Base-by-base conservation (phyloP, 2,329 filamentous ascomycete species). In the Zymoseptoria brevis region DNA sequence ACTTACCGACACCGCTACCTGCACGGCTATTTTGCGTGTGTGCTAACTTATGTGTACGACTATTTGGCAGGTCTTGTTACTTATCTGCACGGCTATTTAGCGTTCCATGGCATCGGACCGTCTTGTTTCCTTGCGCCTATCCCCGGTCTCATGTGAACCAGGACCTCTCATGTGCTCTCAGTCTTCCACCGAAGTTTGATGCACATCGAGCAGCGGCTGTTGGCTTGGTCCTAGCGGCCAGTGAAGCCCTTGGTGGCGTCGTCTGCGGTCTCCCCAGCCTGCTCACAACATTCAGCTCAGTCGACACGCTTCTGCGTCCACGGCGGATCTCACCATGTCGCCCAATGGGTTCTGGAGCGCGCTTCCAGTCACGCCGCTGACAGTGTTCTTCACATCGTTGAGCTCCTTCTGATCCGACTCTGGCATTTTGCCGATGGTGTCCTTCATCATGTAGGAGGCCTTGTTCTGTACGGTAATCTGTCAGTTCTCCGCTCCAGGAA, bases 301-400 rank as follows among this genome's bases (percentile, higher is more conserved):
- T 8, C 22, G 24, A 50, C 19, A 26, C 26, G 3, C 6, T 22
- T 7, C 13, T n/a, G 6, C 19, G 26, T 50, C 16, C 8, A 26
- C 5, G 19, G 2, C 2, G 48, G 35, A 62, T n/a, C 64, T 54
- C 53, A 66, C 66, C 30, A 65, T 56, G 59, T 74, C 71, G 22
- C 72, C 73, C n/a, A 74, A 60, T 1, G 72, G 72, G 58, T 75
- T 75, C 66, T 74, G 69, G 53, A 74, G 49, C 8, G 60, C 66
- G 19, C 70, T 70, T 35, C 73, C 73, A 22, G 60, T 60, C 9
- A 67, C 57, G 56, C 71, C 71, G n/a, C 69, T 65, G 50, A 73
- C 35, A 5, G 67, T 68, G 41, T 67, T 67, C 65, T 74, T 70
- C 16, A 74, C 50, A 11, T 74, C 69, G 52, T 71, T 68, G 19